Base-by-base conservation (phyloP, 2,329 filamentous ascomycete species). In the Ilyonectria robusta region DNA sequence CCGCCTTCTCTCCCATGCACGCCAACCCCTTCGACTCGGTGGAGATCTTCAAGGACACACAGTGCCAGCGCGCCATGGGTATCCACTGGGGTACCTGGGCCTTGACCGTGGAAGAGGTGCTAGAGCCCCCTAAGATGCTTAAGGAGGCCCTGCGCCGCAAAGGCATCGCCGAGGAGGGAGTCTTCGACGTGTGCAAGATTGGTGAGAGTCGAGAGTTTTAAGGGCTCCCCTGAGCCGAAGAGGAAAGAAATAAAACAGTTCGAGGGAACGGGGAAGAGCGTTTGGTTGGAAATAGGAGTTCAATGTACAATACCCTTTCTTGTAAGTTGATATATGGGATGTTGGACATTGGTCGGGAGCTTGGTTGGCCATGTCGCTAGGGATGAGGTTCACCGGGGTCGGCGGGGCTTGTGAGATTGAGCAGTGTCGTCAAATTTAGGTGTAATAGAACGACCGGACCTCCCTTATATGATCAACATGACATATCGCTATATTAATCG, bases 21-120 rank as follows among this genome's bases (percentile, higher is more conserved):
- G 92, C 93, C 8, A 93, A 97, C 78, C 95, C 95, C 0, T 91
- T 90, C 72, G 95, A 98, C 78, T 89, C 92, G 0, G 94, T 97
- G 42, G 94, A 96, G 75, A 97, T 98, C 73, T 97, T 97, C 80
- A 80, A 85, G 7, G 95, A 98, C 74, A 97, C 94, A 1, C 87
- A 87, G 72, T 98, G 95, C 83, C 85, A 88, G 74, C 85, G 83
- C 19, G 95, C 94, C 23, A 86, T 98, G 83, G 95, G 89, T 2
- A 97, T 98, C 73, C 95, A 98, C 78, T 98, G 95, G 94, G 95
- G 94, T 2, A 91, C 93, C 0, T 98, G 95, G 94, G 91, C 93
- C 1, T 81, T 97, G 72, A 97, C 95, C 0, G 86, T 89, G 67
- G 95, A 98, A 80, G 92, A 95, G 66, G 92, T 97, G 1, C 79